Evolutionary conservation across 805 yeast species (phyloP), one percentile per base, ranked within the genome.

Genomic region (Candida boidinii): DNA sequence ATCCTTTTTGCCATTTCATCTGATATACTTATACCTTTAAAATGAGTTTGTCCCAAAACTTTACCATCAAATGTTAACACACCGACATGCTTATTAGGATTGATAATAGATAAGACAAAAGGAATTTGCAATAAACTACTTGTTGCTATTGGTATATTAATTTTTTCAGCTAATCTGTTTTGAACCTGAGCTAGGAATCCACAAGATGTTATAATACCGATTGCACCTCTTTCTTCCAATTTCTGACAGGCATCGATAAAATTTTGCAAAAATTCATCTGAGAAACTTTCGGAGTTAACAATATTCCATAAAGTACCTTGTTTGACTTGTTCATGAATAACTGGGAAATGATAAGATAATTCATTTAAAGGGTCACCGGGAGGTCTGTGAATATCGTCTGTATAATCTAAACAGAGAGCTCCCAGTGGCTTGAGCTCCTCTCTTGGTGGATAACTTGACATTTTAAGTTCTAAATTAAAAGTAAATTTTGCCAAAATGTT

Each of bases 171-270:
- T 7, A 56, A 21, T 13, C 51, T 39, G 9, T 39, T 20, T 28
- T 58, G 62, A 14, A 50, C 39, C 25, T 52, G 54, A 2, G 60
- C 57, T 4, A 58, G 42, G 36, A 57, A 58, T 10, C 62, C 62
- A 42, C 62, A 58, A 2, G 61, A 53, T 4, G 62, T 55, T 16
- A 54, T 48, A 11, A 54, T 40, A 13, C 60, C 62, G 33, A 53
- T 38, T 7, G 59, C 59, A 8, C 64, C 64, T 26, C 48, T 44
- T 1, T 43, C 41, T 11, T 45, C 47, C 10, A 56, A 34, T n/a
- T 35, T 39, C 13, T 44, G 29, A 20, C 53, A 48, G 4, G 55
- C 55, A 15, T 47, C 49, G 19, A 46, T 45, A 39, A 51, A 54
- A 2, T 33, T 30, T n/a, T 53, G 44, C 1, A 56, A 31, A 37